phyloP scores from a whole-genome alignment of 2,329 filamentous ascomycete species.

The Aspergillus spinulosporus region DNA sequence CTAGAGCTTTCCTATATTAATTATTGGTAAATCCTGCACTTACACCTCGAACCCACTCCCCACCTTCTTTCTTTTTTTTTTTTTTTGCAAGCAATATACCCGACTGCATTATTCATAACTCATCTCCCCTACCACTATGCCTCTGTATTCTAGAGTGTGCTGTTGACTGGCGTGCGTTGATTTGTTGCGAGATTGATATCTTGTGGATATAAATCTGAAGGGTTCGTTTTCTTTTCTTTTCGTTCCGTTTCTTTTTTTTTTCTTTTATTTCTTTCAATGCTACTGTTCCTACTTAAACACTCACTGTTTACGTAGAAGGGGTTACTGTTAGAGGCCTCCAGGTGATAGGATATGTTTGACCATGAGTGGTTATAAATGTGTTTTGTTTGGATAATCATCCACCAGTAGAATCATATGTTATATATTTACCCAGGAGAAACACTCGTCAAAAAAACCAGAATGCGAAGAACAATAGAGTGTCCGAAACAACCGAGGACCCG shows the following conservation, averaged over 20 bases:
- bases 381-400: too few relatives aligned
- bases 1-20: conserved; percentile 27
- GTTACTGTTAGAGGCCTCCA: too few relatives aligned
- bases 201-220: background rate
- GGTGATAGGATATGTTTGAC: too few relatives aligned
- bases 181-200: background rate
- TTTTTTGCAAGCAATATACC: conserved; percentile 10
- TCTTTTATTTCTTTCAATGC: background rate
- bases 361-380: too few relatives aligned
- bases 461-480: too few relatives aligned
- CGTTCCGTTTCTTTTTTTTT: background rate
- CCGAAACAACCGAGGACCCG: too few relatives aligned
- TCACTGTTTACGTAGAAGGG: too few relatives aligned
- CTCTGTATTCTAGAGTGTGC: background rate
- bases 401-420: too few relatives aligned
- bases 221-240: background rate
- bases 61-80: background rate
- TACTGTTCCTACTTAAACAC: background rate
- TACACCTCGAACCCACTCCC: background rate
- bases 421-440: too few relatives aligned
- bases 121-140: background rate
- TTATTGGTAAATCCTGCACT: background rate
- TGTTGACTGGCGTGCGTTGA: background rate
- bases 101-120: conserved; percentile 4
- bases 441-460: too few relatives aligned